These are phyloP conservation scores for Diaporthe amygdali DNA, from an alignment of 2,329 filamentous ascomycete species.

Conservation along the genomic window DNA sequence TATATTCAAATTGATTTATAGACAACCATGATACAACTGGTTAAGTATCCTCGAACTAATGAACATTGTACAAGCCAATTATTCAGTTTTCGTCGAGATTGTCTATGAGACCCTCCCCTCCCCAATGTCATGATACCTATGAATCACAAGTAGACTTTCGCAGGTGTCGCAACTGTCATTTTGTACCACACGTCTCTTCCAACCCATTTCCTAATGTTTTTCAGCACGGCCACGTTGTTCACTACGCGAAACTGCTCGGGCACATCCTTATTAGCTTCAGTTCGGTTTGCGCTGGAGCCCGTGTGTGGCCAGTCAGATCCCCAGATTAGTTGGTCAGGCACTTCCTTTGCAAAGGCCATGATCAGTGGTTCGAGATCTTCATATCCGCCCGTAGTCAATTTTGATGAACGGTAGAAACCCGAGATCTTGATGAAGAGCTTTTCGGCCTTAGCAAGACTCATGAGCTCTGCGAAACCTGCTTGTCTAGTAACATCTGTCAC, in stretches of 20 bases:
- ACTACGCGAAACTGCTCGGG: not conserved
- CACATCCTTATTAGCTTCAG: not conserved
- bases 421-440: not conserved
- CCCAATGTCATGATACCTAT: not conserved
- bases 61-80: not conserved
- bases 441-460: not conserved
- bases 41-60: not conserved
- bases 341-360: not conserved
- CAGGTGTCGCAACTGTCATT: not conserved
- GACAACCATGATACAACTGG: not conserved
- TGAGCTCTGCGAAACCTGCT: not conserved
- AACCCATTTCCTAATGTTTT: not conserved
- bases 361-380: not conserved
- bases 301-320: not conserved
- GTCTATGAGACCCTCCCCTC: not conserved
- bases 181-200: not conserved
- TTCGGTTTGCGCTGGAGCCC: not conserved
- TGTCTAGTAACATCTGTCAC: not conserved
- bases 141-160: not conserved
- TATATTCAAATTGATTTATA: not conserved
- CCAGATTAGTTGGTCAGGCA: not conserved
- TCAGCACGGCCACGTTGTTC: not conserved
- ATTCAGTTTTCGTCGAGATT: not conserved
- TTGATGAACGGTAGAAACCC: not conserved
- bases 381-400: not conserved